Percentiles rank a stretch among this genome's conserved stretches.
Evolutionary conservation across 2,329 filamentous ascomycete genomes (phyloP).

Genomic region (Pseudogymnoascus sp.): DNA sequence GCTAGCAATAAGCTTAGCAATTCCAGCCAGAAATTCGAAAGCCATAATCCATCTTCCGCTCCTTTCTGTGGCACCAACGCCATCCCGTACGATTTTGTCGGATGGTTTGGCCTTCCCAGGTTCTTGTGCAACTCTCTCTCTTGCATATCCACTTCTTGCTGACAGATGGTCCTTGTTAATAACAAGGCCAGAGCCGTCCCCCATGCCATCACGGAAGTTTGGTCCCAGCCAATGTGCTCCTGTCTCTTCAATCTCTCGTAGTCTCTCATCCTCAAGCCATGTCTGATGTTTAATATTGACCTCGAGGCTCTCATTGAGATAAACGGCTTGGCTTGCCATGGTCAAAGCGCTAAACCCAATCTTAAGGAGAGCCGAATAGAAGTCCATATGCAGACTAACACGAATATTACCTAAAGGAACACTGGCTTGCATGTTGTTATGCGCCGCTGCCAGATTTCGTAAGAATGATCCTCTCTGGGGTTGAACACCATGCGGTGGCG

Average conservation of each 20-base stretch:
- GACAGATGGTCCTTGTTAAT: constrained; percentile 20
- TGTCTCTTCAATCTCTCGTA: constrained; percentile 62
- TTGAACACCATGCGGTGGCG: constrained; percentile 29
- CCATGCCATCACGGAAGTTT: constrained; percentile 22
- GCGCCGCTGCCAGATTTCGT: constrained; percentile 61
- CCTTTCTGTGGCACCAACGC: constrained; percentile 71
- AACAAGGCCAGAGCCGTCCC: constrained; percentile 25
- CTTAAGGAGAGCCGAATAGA: constrained; percentile 83
- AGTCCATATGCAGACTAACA: constrained; percentile 83
- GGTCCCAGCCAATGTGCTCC: constrained; percentile 28
- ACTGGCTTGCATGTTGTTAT: constrained; percentile 87
- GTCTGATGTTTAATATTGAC: constrained; percentile 70
- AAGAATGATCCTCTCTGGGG: constrained; percentile 34
- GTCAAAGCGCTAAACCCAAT: constrained; percentile 83
- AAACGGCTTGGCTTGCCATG: constrained; percentile 91
- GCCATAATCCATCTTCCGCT: constrained; percentile 72
- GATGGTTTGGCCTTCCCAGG: constrained; percentile 35
- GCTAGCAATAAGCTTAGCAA: constrained; percentile 56
- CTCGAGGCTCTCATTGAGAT: constrained; percentile 77
- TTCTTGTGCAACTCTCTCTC: constrained; percentile 61
- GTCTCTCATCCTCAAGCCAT: constrained; percentile 84
- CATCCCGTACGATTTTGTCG: constrained; percentile 43
- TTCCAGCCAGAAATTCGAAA: constrained; percentile 67
- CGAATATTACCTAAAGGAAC: constrained; percentile 74
- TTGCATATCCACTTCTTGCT: constrained; percentile 56